Base-by-base conservation (phyloP, 177 flowering plant genomes). In the Tripterygium wilfordii region DNA sequence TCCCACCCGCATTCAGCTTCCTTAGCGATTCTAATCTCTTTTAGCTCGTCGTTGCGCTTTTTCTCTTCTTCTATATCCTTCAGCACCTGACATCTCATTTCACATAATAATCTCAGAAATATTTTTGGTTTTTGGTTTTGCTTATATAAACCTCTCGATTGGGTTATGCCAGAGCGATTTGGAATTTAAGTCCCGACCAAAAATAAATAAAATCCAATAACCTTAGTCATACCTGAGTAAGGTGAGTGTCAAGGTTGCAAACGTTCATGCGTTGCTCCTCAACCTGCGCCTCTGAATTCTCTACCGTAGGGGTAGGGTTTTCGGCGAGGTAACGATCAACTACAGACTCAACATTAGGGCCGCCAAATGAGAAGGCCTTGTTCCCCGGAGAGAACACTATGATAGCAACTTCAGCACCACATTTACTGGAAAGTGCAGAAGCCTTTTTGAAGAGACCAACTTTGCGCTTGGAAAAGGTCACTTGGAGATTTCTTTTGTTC, bases 1-100 rank as follows among this genome's bases (percentile, higher is more conserved):
- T 49, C 69, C 65, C 61, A 60, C 69, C 65, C 54, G 26, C 20
- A 21, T 41, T 28, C 44, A 1, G 13, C 14, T 20, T 33, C 38
- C 20, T 35, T 18, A 1, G 19, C 53, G 10, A 27, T 44, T 14
- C 50, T 18, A 48, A 32, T 16, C 12, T 29, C 20, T 9, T 17
- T 41, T 14, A 63, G 57, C 16, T 41, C 39, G 13, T 63, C 53
- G 10, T 54, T 54, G 0, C 51, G 56, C 51, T 57, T 57, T 58
- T 30, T 49, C 49, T 51, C 62, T 0, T 21, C 49, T 31, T 63
- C 62, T 17, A 63, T 23, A 6, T 63, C 56, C 25, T 17, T 39
- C n/a, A n/a, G n/a, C n/a, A n/a, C n/a, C n/a, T n/a, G n/a, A n/a
- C n/a, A n/a, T n/a, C n/a, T n/a, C n/a, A n/a, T n/a, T n/a, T n/a